Conservation (phyloP, 352 stramenopile species). For the Peronospora belbahrii region DNA sequence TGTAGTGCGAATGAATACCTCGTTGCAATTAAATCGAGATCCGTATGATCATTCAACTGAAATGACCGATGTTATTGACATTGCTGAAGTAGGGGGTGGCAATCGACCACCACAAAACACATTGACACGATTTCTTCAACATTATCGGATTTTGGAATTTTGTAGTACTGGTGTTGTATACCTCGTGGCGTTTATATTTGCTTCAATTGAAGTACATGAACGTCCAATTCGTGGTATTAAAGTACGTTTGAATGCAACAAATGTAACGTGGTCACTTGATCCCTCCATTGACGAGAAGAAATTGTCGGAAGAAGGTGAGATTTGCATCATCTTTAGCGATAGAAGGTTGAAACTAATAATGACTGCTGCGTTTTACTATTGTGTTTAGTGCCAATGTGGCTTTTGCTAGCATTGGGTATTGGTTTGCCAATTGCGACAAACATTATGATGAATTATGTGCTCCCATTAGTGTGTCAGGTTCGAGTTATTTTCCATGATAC, state of each 20-base stretch:
- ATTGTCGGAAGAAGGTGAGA: conserved; percentile 31
- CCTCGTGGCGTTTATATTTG: conserved; percentile 36
- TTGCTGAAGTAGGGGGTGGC: conserved; percentile 7
- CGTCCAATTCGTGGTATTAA: conserved; percentile 48
- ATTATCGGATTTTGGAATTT: conserved; percentile 57
- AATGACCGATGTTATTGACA: conserved; percentile 10
- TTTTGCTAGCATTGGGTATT: conserved; percentile 29
- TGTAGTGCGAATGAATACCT: too few species aligned
- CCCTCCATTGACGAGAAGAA: conserved; percentile 46
- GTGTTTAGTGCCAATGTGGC: conserved; percentile 41
- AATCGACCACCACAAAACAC: not conserved
- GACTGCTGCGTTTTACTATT: not conserved
- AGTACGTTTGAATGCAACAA: conserved; percentile 36
- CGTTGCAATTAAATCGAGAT: not conserved
- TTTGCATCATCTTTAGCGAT: not conserved
- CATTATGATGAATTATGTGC: conserved; percentile 50
- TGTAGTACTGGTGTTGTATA: conserved; percentile 39
- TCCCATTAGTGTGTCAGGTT: conserved; percentile 40
- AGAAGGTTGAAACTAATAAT: not conserved
- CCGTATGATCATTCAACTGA: conserved; percentile 5
- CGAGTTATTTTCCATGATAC: conserved; percentile 62
- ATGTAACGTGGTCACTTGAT: conserved; percentile 36
- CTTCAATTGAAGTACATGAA: conserved; percentile 43
- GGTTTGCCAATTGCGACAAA: conserved; percentile 40
- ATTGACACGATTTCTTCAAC: conserved; percentile 17